Evolutionary conservation across 2,329 filamentous ascomycete species (phyloP).

Genomic region (Epichloe glyceriae): DNA sequence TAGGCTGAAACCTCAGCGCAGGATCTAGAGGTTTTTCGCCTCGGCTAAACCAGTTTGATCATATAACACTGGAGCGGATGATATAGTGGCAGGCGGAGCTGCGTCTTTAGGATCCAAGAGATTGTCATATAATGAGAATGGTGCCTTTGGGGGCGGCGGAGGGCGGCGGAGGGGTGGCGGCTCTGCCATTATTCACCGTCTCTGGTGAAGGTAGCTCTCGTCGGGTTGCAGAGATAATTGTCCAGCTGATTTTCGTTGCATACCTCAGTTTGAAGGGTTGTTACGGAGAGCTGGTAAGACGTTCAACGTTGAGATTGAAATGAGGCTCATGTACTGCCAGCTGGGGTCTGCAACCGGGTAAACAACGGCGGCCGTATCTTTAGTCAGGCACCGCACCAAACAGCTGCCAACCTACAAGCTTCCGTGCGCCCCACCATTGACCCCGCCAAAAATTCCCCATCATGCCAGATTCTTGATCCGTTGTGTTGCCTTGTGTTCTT

Average conservation of each 20-base stretch:
- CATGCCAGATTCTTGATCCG: not conserved
- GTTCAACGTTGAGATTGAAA: too few relatives aligned
- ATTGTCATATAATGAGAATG: slow-evolving; percentile 72
- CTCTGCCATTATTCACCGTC: slow-evolving; percentile 14
- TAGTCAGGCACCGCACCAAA: not conserved
- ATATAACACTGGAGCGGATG: slow-evolving; percentile 62
- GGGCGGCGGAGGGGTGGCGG: slow-evolving; percentile 17
- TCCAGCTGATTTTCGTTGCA: not conserved
- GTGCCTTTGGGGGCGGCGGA: slow-evolving; percentile 29
- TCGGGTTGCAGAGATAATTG: not conserved
- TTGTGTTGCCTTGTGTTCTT: too few relatives aligned
- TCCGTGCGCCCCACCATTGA: not conserved
- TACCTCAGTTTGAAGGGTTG: not conserved
- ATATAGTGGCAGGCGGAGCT: slow-evolving; percentile 50
- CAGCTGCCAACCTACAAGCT: not conserved
- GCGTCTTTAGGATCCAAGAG: slow-evolving; percentile 51
- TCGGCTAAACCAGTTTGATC: slow-evolving; percentile 38
- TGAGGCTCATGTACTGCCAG: too few relatives aligned
- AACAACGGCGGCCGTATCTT: too few relatives aligned
- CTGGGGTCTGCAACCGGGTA: not conserved
- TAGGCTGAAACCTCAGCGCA: slow-evolving; percentile 75
- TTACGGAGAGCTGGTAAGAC: not conserved
- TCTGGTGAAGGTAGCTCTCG: not conserved
- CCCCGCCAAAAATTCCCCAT: not conserved
- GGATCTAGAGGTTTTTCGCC: slow-evolving; percentile 43